These are phyloP conservation scores for Suaeda aralocaspica DNA, from an alignment of 148 eudicot genomes.

Conservation along the genomic window DNA sequence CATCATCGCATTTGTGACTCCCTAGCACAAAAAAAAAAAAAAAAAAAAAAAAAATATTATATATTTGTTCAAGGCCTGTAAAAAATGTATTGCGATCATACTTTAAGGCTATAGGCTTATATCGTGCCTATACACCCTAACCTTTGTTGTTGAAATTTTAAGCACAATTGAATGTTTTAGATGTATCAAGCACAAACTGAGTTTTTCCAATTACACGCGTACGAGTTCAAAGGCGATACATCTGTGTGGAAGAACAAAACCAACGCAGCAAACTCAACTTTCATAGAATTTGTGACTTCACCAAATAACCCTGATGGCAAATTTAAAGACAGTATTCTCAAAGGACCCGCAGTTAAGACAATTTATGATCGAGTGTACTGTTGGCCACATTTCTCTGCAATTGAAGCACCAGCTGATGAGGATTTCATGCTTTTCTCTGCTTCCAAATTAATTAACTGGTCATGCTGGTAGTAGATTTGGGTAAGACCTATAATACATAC, in stretches of 20 bases:
- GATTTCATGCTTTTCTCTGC: constrained; percentile 55
- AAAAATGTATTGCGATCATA: too few relatives aligned
- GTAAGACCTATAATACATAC: constrained; percentile 19
- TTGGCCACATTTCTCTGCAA: constrained; percentile 63
- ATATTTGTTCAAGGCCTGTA: too few relatives aligned
- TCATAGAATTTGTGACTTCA: constrained; percentile 55
- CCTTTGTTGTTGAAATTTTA: too few relatives aligned
- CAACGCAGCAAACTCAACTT: background rate
- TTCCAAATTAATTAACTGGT: constrained; percentile 62
- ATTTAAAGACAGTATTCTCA: constrained; percentile 33
- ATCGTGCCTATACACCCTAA: too few relatives aligned
- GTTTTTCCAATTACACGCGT: constrained; percentile 35
- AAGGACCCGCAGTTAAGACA: constrained; percentile 31
- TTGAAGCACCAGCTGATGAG: constrained; percentile 42
- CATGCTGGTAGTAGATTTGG: constrained; percentile 70
- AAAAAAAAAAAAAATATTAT: too few relatives aligned
- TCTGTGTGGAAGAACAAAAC: constrained; percentile 37
- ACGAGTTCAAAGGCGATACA: constrained; percentile 54
- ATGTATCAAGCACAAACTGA: constrained; percentile 44
- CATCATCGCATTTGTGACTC: too few relatives aligned
- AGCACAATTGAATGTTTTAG: constrained; percentile 25
- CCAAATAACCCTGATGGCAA: constrained; percentile 55
- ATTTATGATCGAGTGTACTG: constrained; percentile 51
- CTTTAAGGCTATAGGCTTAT: too few relatives aligned
- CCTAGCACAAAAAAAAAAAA: too few relatives aligned